Conservation (phyloP, 1,139 yeast genomes). For the Scheffersomyces insectosa region DNA sequence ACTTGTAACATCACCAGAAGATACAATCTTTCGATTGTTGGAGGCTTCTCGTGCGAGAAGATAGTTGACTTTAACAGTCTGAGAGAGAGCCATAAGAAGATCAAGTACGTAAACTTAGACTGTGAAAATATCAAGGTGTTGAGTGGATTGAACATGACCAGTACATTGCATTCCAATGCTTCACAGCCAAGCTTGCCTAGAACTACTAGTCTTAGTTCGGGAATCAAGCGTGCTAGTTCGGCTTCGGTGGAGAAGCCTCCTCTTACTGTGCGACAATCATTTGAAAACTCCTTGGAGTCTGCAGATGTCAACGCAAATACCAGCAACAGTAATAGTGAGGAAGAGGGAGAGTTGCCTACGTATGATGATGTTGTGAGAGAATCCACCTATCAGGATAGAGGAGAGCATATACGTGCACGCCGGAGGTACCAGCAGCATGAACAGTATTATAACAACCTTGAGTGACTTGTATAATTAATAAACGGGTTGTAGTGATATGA, state of each 20-base stretch:
- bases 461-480: slow-evolving; percentile 5
- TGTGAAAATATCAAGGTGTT: slow-evolving; percentile 40
- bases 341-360: slow-evolving; percentile 7
- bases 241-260: background rate
- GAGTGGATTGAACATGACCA: slow-evolving; percentile 40
- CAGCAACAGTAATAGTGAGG: background rate
- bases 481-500: too few species aligned
- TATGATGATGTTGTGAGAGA: slow-evolving; percentile 13
- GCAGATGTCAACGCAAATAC: background rate
- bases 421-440: slow-evolving; percentile 41
- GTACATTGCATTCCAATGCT: slow-evolving; percentile 8
- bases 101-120: slow-evolving; percentile 32
- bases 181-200: slow-evolving; percentile 6
- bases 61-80: slow-evolving; percentile 21
- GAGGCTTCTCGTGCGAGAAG: slow-evolving; percentile 42
- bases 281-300: background rate
- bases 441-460: slow-evolving; percentile 30
- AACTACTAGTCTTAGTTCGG: background rate
- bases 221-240: background rate
- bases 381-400: slow-evolving; percentile 11
- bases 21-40: slow-evolving; percentile 46
- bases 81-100: slow-evolving; percentile 19
- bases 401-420: slow-evolving; percentile 23
- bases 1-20: slow-evolving; percentile 57
- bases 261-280: background rate